phyloP scores from a whole-genome alignment of 257 asterid species.

The Eustoma russellianum region DNA sequence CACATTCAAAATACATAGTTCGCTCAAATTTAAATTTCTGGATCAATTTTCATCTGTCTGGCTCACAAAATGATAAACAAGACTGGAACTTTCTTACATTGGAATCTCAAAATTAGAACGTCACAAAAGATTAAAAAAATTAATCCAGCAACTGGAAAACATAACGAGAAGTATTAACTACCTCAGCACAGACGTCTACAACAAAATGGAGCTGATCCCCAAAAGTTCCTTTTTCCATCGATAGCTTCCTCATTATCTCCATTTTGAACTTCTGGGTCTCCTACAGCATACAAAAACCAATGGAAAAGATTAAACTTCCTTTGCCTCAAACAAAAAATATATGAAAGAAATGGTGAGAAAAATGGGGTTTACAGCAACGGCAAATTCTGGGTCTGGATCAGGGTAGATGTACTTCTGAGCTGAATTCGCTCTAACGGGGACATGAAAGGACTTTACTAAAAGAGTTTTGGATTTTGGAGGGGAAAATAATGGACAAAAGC shows the following conservation, averaged over 20 bases:
- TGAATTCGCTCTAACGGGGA: slow-evolving; percentile 23
- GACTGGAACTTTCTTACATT: too few relatives aligned
- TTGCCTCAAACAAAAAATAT: too few relatives aligned
- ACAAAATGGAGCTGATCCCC: slow-evolving; percentile 47
- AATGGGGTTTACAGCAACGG: too few relatives aligned
- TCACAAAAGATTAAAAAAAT: too few relatives aligned
- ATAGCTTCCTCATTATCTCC: slow-evolving; percentile 39
- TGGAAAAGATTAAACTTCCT: neutral
- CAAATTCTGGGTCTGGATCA: slow-evolving; percentile 56
- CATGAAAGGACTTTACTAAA: slow-evolving; percentile 6
- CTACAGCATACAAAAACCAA: slow-evolving; percentile 11
- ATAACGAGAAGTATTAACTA: slow-evolving; percentile 5
- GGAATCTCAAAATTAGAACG: too few relatives aligned
- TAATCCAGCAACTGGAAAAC: neutral
- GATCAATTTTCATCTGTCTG: too few relatives aligned
- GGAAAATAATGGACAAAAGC: neutral
- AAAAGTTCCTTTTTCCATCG: slow-evolving; percentile 34
- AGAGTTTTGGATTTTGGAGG: slow-evolving; percentile 7
- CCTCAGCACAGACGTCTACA: slow-evolving; percentile 40
- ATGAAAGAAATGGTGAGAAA: too few relatives aligned
- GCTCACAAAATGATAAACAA: too few relatives aligned
- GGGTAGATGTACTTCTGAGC: slow-evolving; percentile 42
- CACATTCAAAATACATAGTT: too few relatives aligned
- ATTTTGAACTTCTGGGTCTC: slow-evolving; percentile 52
- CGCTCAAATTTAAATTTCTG: too few relatives aligned